Evolutionary conservation across 2,329 filamentous ascomycete species (phyloP).

Genomic region (Xylaria polymorpha): DNA sequence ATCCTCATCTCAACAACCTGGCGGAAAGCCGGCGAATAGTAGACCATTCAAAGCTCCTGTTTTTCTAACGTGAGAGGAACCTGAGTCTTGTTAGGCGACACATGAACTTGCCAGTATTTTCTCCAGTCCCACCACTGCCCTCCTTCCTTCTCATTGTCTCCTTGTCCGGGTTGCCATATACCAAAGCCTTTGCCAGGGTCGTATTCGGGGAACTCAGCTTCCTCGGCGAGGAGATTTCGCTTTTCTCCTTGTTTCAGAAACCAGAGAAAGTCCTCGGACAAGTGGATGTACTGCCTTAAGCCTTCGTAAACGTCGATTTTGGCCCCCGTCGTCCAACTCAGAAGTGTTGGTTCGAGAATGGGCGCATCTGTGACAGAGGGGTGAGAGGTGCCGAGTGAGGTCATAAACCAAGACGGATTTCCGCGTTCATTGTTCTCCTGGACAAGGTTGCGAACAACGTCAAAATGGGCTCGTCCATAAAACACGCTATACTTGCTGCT

Average conservation of each 20-base stretch:
- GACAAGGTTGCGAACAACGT: constrained; percentile 69
- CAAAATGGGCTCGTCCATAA: constrained; percentile 72
- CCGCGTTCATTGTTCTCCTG: constrained; percentile 57
- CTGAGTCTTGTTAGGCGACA: constrained; percentile 39
- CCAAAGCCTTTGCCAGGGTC: constrained; percentile 50
- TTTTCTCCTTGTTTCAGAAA: constrained; percentile 58
- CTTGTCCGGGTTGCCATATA: constrained; percentile 51
- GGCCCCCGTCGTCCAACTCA: constrained; percentile 71
- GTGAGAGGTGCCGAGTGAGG: constrained; percentile 66
- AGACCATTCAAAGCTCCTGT: constrained; percentile 1
- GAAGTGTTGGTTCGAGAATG: constrained; percentile 69
- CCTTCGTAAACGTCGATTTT: constrained; percentile 67
- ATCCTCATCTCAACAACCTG: not conserved
- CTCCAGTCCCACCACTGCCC: constrained; percentile 56
- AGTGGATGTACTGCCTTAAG: constrained; percentile 68
- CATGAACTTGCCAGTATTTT: constrained; percentile 51
- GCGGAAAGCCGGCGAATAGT: not conserved
- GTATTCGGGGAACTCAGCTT: constrained; percentile 58
- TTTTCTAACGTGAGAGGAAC: not conserved
- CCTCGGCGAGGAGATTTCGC: constrained; percentile 62
- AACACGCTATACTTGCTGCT: constrained; percentile 67
- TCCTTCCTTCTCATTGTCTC: constrained; percentile 42
- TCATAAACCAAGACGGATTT: constrained; percentile 65
- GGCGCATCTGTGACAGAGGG: constrained; percentile 75
- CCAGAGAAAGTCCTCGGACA: constrained; percentile 67